Conservation (phyloP, 257 asterid genomes). For the Nicotiana attenuata region DNA sequence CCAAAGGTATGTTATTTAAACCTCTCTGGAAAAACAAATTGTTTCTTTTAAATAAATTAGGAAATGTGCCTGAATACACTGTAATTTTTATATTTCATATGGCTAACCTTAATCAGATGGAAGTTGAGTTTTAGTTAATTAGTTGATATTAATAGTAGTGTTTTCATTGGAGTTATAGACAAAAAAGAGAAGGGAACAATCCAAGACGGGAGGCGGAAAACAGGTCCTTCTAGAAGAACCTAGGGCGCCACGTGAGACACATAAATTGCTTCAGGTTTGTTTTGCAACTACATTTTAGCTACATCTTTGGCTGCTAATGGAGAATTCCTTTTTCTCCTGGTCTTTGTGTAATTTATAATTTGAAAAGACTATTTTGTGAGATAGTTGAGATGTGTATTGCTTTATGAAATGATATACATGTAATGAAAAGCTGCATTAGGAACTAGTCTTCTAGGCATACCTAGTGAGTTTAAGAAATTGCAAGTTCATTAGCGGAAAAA, state of each 20-base stretch:
- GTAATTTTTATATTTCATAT: background rate
- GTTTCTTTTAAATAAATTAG: background rate
- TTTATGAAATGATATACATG: background rate
- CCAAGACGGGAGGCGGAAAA: slow-evolving; percentile 27
- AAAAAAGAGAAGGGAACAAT: slow-evolving; percentile 52
- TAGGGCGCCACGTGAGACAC: slow-evolving; percentile 72
- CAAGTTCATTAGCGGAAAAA: background rate
- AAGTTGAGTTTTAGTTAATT: background rate
- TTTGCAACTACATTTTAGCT: background rate
- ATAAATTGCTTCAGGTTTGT: slow-evolving; percentile 90
- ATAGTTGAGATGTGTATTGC: background rate
- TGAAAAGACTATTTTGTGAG: background rate
- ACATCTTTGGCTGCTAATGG: background rate
- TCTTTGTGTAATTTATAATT: background rate
- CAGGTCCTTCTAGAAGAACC: slow-evolving; percentile 41
- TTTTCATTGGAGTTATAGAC: slow-evolving; percentile 24
- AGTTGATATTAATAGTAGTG: background rate
- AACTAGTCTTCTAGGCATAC: background rate
- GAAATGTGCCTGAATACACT: background rate
- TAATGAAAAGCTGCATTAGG: background rate
- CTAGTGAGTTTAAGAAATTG: background rate
- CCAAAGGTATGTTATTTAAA: slow-evolving; percentile 44
- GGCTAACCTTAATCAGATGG: background rate
- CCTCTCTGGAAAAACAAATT: background rate
- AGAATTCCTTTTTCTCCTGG: background rate